Evolutionary conservation across 805 yeast species (phyloP), one percentile per base, ranked within the genome.

Genomic region (Saturnispora gosingensis): DNA sequence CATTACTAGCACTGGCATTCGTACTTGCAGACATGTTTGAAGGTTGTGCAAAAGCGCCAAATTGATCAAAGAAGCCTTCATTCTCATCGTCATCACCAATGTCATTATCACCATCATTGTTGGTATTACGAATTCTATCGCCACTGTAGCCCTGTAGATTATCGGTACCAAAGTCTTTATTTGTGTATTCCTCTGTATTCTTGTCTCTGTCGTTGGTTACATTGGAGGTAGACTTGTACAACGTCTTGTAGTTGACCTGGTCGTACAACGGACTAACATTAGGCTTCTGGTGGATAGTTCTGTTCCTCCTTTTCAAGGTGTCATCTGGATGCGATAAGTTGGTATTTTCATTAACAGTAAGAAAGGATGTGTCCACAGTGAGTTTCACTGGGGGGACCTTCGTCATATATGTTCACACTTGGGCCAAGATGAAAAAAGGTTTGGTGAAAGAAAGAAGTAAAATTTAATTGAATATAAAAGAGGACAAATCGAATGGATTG

Each of bases 11-110:
- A 45, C 34, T n/a, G n/a, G 38, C 11, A 30, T 30, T 30, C 13
- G n/a, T 30, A 4, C 13, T 38, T 38, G 15, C 22, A 18, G 28
- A 25, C 6, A 25, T 25, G 28, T 18, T 20, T n/a, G 51, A 6
- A 7, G 54, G n/a, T 18, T 39, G n/a, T 5, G 47, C 56, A 43
- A 56, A 56, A 10, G 48, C 45, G 22, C 25, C 42, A 32, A 56
- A 56, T 35, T 50, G 51, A 43, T 56, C 56, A 40, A 53, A 55
- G 46, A 53, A 47, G 11, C 56, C 58, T 9, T 50, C 56, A 35
- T 34, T 46, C 30, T 45, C 49, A 13, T 38, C 46, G 18, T 39
- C 49, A 34, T 43, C 46, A 20, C 45, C 46, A 25, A 32, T 38
- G 28, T 15, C 30, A 13, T 30, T 30, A 30, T 30, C 11, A 13